phyloP scores from a whole-genome alignment of 1,139 yeast species.

The Debaryomycetaceae sp. region DNA sequence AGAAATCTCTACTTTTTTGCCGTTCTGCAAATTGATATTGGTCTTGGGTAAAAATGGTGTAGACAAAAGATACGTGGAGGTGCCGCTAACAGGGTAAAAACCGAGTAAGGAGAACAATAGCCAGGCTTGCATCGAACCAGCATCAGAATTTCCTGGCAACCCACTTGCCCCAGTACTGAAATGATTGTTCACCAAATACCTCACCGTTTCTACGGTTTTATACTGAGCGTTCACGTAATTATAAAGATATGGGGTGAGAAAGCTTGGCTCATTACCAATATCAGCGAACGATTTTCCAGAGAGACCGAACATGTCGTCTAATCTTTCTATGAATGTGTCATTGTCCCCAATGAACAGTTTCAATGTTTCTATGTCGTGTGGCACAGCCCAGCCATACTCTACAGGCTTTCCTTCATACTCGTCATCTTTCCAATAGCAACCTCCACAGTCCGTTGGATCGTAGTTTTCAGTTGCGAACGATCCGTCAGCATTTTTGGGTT shows the following conservation, averaged over 20 bases:
- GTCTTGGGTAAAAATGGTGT: constrained; percentile 29
- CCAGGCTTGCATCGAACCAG: constrained; percentile 42
- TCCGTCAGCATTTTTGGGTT: constrained; percentile 31
- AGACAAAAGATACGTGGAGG: constrained; percentile 30
- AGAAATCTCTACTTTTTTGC: constrained; percentile 20
- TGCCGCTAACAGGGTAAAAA: constrained; percentile 35
- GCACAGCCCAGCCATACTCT: constrained; percentile 34
- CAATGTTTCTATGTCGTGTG: constrained; percentile 29
- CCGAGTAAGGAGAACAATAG: constrained; percentile 32
- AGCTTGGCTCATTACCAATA: constrained; percentile 35
- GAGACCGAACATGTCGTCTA: constrained; percentile 35
- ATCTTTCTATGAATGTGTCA: constrained; percentile 21
- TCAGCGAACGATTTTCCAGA: constrained; percentile 24
- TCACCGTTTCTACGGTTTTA: constrained; percentile 28
- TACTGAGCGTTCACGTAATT: constrained; percentile 25
- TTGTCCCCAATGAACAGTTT: constrained; percentile 23
- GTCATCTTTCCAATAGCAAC: constrained; percentile 30
- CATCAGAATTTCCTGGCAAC: constrained; percentile 39
- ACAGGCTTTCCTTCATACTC: constrained; percentile 27
- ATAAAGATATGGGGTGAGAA: constrained; percentile 29
- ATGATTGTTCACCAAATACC: constrained; percentile 25
- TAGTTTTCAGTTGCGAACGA: constrained; percentile 19
- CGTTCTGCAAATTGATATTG: constrained; percentile 21
- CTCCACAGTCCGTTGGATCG: constrained; percentile 26
- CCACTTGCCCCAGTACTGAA: constrained; percentile 23